Evolutionary conservation across 257 asterid genomes (phyloP).

Genomic region (Capsicum chinense): DNA sequence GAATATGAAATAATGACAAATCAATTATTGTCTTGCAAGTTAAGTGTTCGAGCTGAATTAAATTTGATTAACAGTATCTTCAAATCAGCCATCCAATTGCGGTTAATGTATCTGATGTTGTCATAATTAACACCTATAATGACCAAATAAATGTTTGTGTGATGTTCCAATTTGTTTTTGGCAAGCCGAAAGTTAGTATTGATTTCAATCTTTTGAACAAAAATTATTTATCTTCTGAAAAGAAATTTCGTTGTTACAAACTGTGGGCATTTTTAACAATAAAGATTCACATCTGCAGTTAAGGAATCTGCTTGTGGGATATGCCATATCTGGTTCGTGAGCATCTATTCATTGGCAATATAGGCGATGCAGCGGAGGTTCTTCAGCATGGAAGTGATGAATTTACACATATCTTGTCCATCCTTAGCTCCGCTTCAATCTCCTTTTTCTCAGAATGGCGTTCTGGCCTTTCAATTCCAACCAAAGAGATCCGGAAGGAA

Average conservation of each 20-base stretch:
- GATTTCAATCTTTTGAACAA: not conserved
- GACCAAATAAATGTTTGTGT: not conserved
- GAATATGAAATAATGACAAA: no score
- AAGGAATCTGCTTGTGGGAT: constrained; percentile 40
- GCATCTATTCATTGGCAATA: constrained; percentile 79
- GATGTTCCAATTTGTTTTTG: not conserved
- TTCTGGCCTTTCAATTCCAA: constrained; percentile 60
- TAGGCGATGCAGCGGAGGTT: constrained; percentile 85
- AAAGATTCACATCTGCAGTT: constrained; percentile 1
- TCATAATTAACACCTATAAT: not conserved
- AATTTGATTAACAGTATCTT: not conserved
- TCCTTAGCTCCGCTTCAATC: constrained; percentile 85
- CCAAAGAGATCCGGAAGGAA: constrained; percentile 80
- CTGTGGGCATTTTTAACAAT: not conserved
- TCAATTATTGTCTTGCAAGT: not conserved
- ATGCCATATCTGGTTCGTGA: constrained; percentile 93
- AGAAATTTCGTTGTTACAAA: not conserved
- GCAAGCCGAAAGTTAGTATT: not conserved
- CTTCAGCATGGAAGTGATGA: constrained; percentile 81
- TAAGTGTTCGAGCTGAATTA: not conserved
- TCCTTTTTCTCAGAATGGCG: constrained; percentile 97
- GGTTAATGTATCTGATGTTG: not conserved
- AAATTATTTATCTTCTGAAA: not conserved
- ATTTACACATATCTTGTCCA: constrained; percentile 75
- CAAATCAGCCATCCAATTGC: not conserved